Evolutionary conservation across 805 yeast genomes (phyloP).

Genomic region (Ogataea methanolica): DNA sequence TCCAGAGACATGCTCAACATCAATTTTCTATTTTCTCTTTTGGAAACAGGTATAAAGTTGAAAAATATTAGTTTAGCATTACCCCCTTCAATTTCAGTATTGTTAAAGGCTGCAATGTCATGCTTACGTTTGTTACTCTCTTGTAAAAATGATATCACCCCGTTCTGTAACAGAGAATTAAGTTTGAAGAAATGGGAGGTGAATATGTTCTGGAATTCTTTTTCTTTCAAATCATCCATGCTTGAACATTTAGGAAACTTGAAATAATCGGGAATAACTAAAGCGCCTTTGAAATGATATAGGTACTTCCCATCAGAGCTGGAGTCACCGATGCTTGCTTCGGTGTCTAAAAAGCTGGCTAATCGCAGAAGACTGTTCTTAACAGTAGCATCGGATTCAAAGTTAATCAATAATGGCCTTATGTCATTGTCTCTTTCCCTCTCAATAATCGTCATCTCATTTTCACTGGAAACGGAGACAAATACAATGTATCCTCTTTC

Average conservation of each 20-base stretch:
- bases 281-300: constrained; percentile 57
- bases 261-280: constrained; percentile 59
- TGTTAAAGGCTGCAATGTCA: constrained; percentile 20
- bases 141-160: constrained; percentile 24
- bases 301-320: constrained; percentile 33
- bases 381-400: constrained; percentile 35
- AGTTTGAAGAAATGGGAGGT: constrained; percentile 23
- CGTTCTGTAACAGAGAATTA: constrained; percentile 25
- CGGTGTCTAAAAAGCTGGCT: constrained; percentile 38
- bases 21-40: constrained; percentile 19
- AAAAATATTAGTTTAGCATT: constrained; percentile 28
- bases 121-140: constrained; percentile 26
- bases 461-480: constrained; percentile 63
- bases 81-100: constrained; percentile 19
- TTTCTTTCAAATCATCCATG: constrained; percentile 23
- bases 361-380: constrained; percentile 47
- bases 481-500: constrained; percentile 78
- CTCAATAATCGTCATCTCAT: constrained; percentile 47
- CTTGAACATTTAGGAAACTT: constrained; percentile 28
- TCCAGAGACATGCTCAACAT: constrained; percentile 17
- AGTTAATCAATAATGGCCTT: constrained; percentile 56
- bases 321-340: constrained; percentile 37
- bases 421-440: constrained; percentile 66
- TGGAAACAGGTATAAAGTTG: constrained; percentile 24
- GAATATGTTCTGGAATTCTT: constrained; percentile 26